These are phyloP conservation scores for Yarrowia sp. DNA, from an alignment of 805 yeast species.

Conservation along the genomic window DNA sequence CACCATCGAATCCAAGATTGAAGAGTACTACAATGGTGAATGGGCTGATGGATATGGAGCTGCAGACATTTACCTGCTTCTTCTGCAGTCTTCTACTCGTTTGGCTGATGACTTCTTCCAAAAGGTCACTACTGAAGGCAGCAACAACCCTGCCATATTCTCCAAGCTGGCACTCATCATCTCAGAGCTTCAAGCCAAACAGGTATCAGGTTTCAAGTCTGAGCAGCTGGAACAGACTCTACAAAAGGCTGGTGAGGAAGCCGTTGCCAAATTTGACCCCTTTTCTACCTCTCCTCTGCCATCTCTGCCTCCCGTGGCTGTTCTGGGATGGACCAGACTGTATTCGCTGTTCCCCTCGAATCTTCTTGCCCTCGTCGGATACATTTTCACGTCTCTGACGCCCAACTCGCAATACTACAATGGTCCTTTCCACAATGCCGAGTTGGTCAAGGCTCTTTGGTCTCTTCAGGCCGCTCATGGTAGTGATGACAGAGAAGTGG, in stretches of 20 bases:
- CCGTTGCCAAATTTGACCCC: slow-evolving; percentile 1
- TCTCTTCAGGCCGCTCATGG: slow-evolving; percentile 60
- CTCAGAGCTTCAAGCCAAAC: slow-evolving; percentile 7
- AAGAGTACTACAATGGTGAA: slow-evolving; percentile 22
- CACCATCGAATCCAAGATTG: slow-evolving; percentile 41
- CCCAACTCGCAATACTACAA: slow-evolving; percentile 32
- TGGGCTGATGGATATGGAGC: slow-evolving; percentile 17
- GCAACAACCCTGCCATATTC: slow-evolving; percentile 35
- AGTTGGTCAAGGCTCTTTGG: slow-evolving; percentile 70
- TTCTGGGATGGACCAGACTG: slow-evolving; percentile 25
- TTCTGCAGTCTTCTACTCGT: slow-evolving; percentile 3
- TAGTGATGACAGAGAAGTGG: slow-evolving; percentile 58
- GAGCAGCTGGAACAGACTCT: slow-evolving; percentile 16
- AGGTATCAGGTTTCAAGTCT: slow-evolving; percentile 22
- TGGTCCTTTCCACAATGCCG: slow-evolving; percentile 61
- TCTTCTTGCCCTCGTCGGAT: slow-evolving; percentile 24
- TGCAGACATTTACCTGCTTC: slow-evolving; percentile 22
- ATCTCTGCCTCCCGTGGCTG: slow-evolving; percentile 28
- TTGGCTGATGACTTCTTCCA: slow-evolving; percentile 22
- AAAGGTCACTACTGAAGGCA: slow-evolving; percentile 11
- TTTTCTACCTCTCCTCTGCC: slow-evolving; percentile 12
- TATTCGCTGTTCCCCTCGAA: slow-evolving; percentile 18
- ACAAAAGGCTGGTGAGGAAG: slow-evolving; percentile 6
- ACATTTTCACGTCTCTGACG: slow-evolving; percentile 24
- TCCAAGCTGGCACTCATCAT: slow-evolving; percentile 28